These are phyloP conservation scores for Vaccinium corymbosum DNA, from an alignment of 148 eudicot genomes.

Conservation along the genomic window DNA sequence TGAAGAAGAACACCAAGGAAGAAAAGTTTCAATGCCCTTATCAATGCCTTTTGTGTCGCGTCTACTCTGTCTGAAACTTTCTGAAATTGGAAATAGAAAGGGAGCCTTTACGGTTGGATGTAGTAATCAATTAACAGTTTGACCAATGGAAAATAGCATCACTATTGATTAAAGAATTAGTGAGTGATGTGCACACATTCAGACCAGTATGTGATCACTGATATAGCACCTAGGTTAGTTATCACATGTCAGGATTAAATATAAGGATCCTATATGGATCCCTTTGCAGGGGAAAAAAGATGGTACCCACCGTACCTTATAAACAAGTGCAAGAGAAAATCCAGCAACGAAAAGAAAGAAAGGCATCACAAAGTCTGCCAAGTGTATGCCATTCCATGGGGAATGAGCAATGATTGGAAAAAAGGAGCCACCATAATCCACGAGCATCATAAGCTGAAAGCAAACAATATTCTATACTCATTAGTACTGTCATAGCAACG, in stretches of 20 bases:
- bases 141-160: neutral
- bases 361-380: slow-evolving; percentile 92
- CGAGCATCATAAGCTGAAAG: slow-evolving; percentile 76
- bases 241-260: neutral
- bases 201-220: neutral
- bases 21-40: slow-evolving; percentile 56
- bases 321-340: slow-evolving; percentile 66
- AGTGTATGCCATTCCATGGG: slow-evolving; percentile 82
- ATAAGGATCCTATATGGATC: neutral
- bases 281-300: neutral
- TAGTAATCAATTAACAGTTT: neutral
- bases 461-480: neutral
- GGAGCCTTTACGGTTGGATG: neutral
- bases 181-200: neutral
- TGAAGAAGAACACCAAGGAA: slow-evolving; percentile 79
- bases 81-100: slow-evolving; percentile 37
- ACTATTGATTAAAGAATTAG: neutral
- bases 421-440: slow-evolving; percentile 75
- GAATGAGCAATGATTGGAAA: slow-evolving; percentile 70
- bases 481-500: neutral
- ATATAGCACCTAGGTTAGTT: neutral
- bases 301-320: slow-evolving; percentile 45
- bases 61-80: slow-evolving; percentile 54
- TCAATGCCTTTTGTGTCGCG: slow-evolving; percentile 60
- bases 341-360: slow-evolving; percentile 87